Conservation (phyloP, 2,329 filamentous ascomycete species). For the Phaeophleospora eucalypticola region DNA sequence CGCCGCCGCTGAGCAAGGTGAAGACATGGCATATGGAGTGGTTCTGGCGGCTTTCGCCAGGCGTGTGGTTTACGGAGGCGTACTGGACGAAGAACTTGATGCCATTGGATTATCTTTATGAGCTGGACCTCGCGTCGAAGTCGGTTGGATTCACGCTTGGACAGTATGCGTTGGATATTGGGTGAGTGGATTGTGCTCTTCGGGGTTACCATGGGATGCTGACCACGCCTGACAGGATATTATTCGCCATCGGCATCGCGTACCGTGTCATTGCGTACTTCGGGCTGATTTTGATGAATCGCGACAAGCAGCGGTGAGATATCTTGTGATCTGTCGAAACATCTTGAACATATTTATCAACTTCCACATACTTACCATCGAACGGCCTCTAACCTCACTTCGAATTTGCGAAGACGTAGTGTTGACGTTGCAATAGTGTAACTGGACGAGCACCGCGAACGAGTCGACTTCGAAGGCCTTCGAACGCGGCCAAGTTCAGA, state of each 20-base stretch:
- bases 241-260: constrained; percentile 26
- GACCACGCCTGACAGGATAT: constrained; percentile 15
- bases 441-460: not conserved
- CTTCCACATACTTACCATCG: too few species aligned
- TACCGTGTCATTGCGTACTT: constrained; percentile 29
- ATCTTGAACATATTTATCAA: not conserved
- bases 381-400: too few species aligned
- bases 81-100: constrained; percentile 52
- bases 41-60: constrained; percentile 54
- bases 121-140: constrained; percentile 45
- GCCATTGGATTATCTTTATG: constrained; percentile 50
- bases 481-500: not conserved
- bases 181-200: not conserved
- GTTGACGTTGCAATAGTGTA: not conserved
- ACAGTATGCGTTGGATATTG: constrained; percentile 42
- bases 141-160: constrained; percentile 47
- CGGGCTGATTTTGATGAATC: constrained; percentile 22
- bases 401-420: too few species aligned
- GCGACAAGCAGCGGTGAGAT: constrained; percentile 26
- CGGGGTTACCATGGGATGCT: not conserved
- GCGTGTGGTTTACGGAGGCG: constrained; percentile 54
- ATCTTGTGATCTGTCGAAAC: not conserved
- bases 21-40: constrained; percentile 52
- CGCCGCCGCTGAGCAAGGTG: constrained; percentile 49
- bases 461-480: not conserved